Evolutionary conservation across 345 rosid species (phyloP).

Genomic region (Odontarrhena argentea): DNA sequence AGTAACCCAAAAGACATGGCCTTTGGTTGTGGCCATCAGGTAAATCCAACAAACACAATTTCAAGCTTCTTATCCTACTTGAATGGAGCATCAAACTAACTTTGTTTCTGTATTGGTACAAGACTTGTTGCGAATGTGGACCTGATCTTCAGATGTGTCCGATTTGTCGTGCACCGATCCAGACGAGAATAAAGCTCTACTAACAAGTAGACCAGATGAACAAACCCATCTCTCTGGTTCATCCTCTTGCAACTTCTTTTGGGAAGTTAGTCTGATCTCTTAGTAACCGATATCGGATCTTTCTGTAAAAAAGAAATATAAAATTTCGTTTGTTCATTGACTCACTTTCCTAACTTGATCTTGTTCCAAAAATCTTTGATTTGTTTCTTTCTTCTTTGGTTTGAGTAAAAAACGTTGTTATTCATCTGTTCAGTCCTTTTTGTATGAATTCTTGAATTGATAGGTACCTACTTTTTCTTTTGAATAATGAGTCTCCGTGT

Average conservation of each 20-base stretch:
- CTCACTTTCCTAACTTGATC: conserved; percentile 13
- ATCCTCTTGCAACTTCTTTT: conserved; percentile 8
- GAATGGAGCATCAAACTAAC: conserved; percentile 12
- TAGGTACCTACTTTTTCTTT: conserved; percentile 16
- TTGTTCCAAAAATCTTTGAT: conserved; percentile 14
- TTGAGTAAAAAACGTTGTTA: conserved; percentile 23
- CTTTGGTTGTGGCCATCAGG: conserved; percentile 99
- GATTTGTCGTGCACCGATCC: conserved; percentile 73
- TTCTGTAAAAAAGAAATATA: conserved; percentile 16
- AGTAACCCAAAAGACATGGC: conserved; percentile 80
- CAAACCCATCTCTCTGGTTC: conserved; percentile 19
- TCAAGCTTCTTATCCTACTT: neutral
- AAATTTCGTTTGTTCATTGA: conserved; percentile 26
- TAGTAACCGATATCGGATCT: conserved; percentile 33
- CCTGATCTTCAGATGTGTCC: conserved; percentile 75
- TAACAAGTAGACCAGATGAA: conserved; percentile 37
- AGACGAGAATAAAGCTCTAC: conserved; percentile 85
- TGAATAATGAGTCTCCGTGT: conserved; percentile 30
- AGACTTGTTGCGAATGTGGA: conserved; percentile 93
- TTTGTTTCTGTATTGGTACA: conserved; percentile 21
- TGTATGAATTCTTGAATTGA: conserved; percentile 2
- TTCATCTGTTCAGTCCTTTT: too few species aligned
- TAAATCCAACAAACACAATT: conserved; percentile 34
- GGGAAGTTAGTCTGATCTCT: conserved; percentile 39
- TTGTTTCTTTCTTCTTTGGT: conserved; percentile 22